Evolutionary conservation across 805 yeast species (phyloP), one percentile per base, ranked within the genome.

Genomic region (Myxozyma sirexii): DNA sequence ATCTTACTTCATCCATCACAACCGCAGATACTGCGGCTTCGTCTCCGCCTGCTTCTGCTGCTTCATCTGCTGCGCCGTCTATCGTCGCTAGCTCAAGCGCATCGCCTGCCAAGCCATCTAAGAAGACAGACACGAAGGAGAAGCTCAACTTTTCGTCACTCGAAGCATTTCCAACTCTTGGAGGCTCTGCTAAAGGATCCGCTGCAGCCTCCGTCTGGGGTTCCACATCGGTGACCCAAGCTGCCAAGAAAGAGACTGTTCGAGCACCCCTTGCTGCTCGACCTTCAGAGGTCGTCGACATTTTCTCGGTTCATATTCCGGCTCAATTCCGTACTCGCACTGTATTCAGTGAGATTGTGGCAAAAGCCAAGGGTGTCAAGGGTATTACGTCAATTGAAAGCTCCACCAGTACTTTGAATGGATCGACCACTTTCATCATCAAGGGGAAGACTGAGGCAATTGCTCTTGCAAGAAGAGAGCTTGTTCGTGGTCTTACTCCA

Each of bases 401-500:
- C 48, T 61, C 66, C 12, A 63, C 66, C 10, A 63, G 66, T 43
- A 21, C 24, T 23, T 46, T 48, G 1, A 44, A 47, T 31, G 62
- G 59, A 13, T 23, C 65, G 10, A 85, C 97, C 76, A 88, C 94
- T 27, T 90, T 90, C 70, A 80, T 92, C 71, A 82, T 93, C 66
- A 81, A 86, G 68, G 98, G 97, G 69, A 79, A 81, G 59, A 82
- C 86, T 26, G 83, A 77, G 15, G 82, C 82, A 55, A 91, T 90
- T 57, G 79, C 77, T 56, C 76, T 74, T 47, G 97, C 96, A 58
- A 87, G 86, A 73, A 82, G 90, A 64, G 88, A 87, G 64, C 80
- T 93, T 58, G 80, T 88, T 62, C 85, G 84, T 70, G 86, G 83
- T 67, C 80, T 93, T 71, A 86, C 96, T 39, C 87, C 85, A 72